phyloP scores from a whole-genome alignment of 2,329 filamentous ascomycete genomes.

The Colletotrichum magnum region DNA sequence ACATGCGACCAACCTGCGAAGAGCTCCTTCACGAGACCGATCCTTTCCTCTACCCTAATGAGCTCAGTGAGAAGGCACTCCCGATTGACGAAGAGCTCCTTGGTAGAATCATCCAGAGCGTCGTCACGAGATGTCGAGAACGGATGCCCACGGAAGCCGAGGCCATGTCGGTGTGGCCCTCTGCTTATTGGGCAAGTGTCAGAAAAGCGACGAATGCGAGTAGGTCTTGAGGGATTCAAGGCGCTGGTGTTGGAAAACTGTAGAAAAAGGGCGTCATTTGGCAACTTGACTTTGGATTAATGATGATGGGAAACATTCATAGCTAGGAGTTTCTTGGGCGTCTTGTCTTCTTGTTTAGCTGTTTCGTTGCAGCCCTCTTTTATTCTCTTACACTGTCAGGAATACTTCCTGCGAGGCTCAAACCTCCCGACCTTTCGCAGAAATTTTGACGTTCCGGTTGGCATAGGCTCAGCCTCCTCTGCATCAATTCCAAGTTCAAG shows the following conservation, averaged over 20 bases:
- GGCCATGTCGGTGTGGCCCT: slow-evolving; percentile 68
- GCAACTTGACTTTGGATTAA: slow-evolving; percentile 33
- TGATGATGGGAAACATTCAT: slow-evolving; percentile 38
- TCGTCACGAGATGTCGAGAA: slow-evolving; percentile 71
- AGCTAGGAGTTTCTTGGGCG: slow-evolving; percentile 39
- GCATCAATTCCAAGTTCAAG: slow-evolving; percentile 10
- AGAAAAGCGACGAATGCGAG: slow-evolving; percentile 62
- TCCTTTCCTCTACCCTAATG: slow-evolving; percentile 74
- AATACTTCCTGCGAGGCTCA: slow-evolving; percentile 22
- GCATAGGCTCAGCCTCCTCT: slow-evolving; percentile 17
- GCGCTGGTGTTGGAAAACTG: slow-evolving; percentile 37
- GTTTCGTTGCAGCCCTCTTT: slow-evolving; percentile 13
- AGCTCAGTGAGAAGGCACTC: slow-evolving; percentile 67
- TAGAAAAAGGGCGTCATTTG: slow-evolving; percentile 31
- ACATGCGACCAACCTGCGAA: slow-evolving; percentile 74
- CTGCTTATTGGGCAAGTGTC: slow-evolving; percentile 73
- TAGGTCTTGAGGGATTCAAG: slow-evolving; percentile 29
- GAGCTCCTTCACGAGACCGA: slow-evolving; percentile 73
- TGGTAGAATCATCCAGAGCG: slow-evolving; percentile 73
- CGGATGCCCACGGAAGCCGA: slow-evolving; percentile 72
- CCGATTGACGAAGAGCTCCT: slow-evolving; percentile 75
- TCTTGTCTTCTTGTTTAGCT: slow-evolving; percentile 33
- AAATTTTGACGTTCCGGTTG: slow-evolving; percentile 6
- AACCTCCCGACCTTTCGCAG: slow-evolving; percentile 4
- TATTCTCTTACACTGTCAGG: slow-evolving; percentile 26